phyloP scores from a whole-genome alignment of 2,329 filamentous ascomycete genomes.

The Coleophoma eucalyptorum region DNA sequence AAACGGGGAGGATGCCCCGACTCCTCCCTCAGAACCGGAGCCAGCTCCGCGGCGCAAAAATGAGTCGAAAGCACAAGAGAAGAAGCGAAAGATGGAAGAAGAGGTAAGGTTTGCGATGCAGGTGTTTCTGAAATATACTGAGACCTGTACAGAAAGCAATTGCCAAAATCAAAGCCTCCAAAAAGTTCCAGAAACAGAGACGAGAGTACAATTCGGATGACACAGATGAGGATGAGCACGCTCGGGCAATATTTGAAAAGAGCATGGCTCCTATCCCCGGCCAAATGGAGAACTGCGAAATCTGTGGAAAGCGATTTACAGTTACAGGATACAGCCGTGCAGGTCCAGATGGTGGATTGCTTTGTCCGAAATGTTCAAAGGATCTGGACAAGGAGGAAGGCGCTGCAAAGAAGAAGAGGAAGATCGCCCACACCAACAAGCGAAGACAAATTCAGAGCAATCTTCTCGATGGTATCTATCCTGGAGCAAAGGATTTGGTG shows the following conservation, averaged over 20 bases:
- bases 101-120: constrained; percentile 28
- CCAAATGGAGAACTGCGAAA: constrained; percentile 83
- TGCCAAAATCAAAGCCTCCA: constrained; percentile 60
- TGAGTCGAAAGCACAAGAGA: constrained; percentile 23
- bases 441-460: constrained; percentile 79
- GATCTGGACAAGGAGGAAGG: constrained; percentile 66
- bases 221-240: constrained; percentile 45
- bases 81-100: constrained; percentile 32
- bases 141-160: constrained; percentile 39
- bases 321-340: constrained; percentile 86
- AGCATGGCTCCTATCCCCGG: constrained; percentile 44
- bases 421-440: constrained; percentile 46
- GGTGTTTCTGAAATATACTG: not conserved
- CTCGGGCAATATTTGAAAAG: constrained; percentile 43
- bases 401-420: constrained; percentile 49
- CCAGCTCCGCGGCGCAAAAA: constrained; percentile 20
- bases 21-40: constrained; percentile 20
- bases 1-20: constrained; percentile 24
- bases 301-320: constrained; percentile 84
- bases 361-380: constrained; percentile 80
- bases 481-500: constrained; percentile 65
- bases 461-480: constrained; percentile 70
- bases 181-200: constrained; percentile 50
- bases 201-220: constrained; percentile 38
- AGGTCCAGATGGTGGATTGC: constrained; percentile 78